Evolutionary conservation across 164 flowering plant species (phyloP), one percentile per base, ranked within the genome.

Genomic region (Buxus sempervirens): DNA sequence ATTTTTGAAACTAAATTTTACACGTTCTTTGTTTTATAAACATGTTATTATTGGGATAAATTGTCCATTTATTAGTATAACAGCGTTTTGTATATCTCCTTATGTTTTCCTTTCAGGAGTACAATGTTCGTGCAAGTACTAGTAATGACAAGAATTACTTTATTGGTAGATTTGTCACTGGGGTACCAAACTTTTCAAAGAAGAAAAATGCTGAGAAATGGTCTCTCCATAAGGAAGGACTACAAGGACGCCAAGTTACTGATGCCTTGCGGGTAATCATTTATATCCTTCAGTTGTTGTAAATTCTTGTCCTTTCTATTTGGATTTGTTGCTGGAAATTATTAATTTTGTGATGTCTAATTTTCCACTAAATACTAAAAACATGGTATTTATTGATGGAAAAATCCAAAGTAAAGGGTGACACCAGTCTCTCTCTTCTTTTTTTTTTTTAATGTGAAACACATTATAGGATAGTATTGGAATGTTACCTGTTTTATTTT

Each of bases 231-330:
- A 96, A 91, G 69, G 96, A 95, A 66, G 96, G 97, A 26, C 77
- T 90, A 59, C 96, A 86, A 70, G 97, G 97, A 56, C 99, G 99
- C 63, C 97, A 92, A 79, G 74, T 88, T 64, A 82, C 94, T 15
- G 99, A 92, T 75, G 57, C 87, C n/a, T 77, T 92, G 76, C 81
- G 94, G 97, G 98, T 94, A 91, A 54, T 68, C 48, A 18, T 64
- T 65, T 55, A 36, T 54, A 18, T 25, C 14, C 23, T 27, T 61
- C 0, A 20, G 0, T 20, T 28, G 48, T 13, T 45, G 54, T 26
- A 1, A 45, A 1, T 45, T 45, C 16, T 15, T 45, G 18, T 15
- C 12, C 5, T 45, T 45, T 45, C 51, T 15, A 10, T 45, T 45
- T 45, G 51, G 18, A 5, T 10, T 15, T 45, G 51, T 15, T 45